These are phyloP conservation scores for Aspergillus sp. DNA, from an alignment of 2,329 filamentous ascomycete species.

Conservation along the genomic window DNA sequence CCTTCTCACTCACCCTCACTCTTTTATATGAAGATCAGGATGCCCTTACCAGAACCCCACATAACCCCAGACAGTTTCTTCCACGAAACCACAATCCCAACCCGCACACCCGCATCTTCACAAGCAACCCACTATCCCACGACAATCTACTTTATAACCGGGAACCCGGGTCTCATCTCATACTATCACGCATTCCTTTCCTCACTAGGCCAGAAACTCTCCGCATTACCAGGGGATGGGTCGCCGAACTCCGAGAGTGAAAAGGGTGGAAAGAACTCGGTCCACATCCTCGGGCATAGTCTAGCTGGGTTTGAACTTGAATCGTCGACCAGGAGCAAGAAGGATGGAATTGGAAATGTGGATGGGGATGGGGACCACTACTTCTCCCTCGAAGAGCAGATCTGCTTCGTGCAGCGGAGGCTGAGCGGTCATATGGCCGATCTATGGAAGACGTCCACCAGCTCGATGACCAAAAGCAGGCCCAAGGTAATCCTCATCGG, in stretches of 20 bases:
- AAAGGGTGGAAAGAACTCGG: background rate
- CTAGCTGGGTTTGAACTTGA: constrained; percentile 41
- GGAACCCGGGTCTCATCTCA: constrained; percentile 55
- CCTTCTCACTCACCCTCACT: background rate
- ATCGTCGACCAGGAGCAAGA: background rate
- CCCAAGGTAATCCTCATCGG: constrained; percentile 67
- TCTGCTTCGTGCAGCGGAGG: constrained; percentile 51
- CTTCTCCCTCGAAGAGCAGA: constrained; percentile 55
- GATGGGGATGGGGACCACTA: constrained; percentile 1
- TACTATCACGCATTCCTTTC: constrained; percentile 54
- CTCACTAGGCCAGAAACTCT: constrained; percentile 35
- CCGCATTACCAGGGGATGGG: background rate
- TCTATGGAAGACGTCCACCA: background rate
- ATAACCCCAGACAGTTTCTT: constrained; percentile 40
- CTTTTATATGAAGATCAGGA: background rate
- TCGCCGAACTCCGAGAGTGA: background rate
- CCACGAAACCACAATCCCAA: constrained; percentile 25
- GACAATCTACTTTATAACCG: constrained; percentile 53
- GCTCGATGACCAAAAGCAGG: background rate
- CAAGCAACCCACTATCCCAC: constrained; percentile 16
- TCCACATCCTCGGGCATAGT: constrained; percentile 41
- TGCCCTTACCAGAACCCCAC: constrained; percentile 20
- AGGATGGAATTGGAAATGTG: no score
- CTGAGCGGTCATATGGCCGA: constrained; percentile 35
- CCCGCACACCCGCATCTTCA: constrained; percentile 5